phyloP scores from a whole-genome alignment of 495 filamentous ascomycete species.

The Penicillium roqueforti region DNA sequence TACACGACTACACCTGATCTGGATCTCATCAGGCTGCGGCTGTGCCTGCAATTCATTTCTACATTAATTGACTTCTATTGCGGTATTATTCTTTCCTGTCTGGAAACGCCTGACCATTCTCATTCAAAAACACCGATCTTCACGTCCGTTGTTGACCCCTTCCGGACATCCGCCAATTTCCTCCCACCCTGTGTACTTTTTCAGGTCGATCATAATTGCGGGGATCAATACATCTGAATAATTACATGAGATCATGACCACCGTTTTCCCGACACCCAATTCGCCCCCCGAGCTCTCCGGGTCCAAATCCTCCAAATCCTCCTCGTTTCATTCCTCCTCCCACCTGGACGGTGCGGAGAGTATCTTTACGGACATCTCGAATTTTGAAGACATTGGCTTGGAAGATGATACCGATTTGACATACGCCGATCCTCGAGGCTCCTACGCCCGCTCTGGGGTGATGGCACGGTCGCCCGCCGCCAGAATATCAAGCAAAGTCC shows the following conservation, averaged over 20 bases:
- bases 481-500: conserved; percentile 30
- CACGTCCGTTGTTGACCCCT: conserved; percentile 24
- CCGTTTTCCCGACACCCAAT: conserved; percentile 56
- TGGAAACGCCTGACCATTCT: neutral
- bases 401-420: conserved; percentile 56
- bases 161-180: conserved; percentile 15
- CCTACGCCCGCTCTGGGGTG: conserved; percentile 28
- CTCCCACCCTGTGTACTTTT: conserved; percentile 11
- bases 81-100: conserved; percentile 14
- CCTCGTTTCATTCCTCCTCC: conserved; percentile 78
- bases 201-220: conserved; percentile 6
- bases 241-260: conserved; percentile 55
- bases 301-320: conserved; percentile 86
- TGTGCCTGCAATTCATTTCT: conserved; percentile 28
- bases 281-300: conserved; percentile 80
- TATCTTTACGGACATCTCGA: conserved; percentile 62
- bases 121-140: conserved; percentile 11
- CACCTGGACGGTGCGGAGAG: conserved; percentile 60
- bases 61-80: conserved; percentile 17
- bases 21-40: conserved; percentile 29
- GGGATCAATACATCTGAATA: conserved; percentile 13
- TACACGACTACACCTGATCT: conserved; percentile 28
- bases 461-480: conserved; percentile 33
- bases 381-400: conserved; percentile 93
- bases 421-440: conserved; percentile 25